A percentile compares a stretch with the other conserved stretches of the same genome.
These are phyloP conservation scores for Aspergillus viridinutans DNA, from an alignment of 2,329 filamentous ascomycete species.

Conservation along the genomic window DNA sequence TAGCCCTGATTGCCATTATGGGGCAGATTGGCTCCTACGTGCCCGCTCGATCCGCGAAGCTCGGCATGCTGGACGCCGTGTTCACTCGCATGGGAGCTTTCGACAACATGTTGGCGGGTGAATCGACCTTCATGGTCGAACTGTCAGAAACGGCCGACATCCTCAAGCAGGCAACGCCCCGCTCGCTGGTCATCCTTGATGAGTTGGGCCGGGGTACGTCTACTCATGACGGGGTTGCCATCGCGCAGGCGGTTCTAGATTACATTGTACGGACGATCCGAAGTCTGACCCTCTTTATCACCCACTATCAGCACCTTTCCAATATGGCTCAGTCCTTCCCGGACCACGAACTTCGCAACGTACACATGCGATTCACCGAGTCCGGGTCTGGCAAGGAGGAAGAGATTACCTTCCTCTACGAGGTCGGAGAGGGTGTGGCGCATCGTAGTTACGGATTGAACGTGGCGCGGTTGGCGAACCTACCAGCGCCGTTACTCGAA, in stretches of 20 bases:
- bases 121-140: conserved; percentile 98
- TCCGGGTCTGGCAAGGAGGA: conserved; percentile 54
- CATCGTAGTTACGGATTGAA: conserved; percentile 94
- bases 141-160: conserved; percentile 89
- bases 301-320: conserved; percentile 88
- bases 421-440: conserved; percentile 84
- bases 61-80: conserved; percentile 86
- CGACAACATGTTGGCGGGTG: conserved; percentile 92
- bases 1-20: conserved; percentile 88
- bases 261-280: conserved; percentile 71
- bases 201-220: conserved; percentile 90
- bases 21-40: conserved; percentile 94
- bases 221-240: conserved; percentile 94
- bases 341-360: conserved; percentile 67
- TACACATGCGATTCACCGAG: conserved; percentile 87
- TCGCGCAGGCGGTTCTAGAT: conserved; percentile 85
- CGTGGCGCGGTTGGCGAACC: conserved; percentile 78
- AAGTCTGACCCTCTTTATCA: conserved; percentile 90
- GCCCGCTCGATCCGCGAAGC: conserved; percentile 66
- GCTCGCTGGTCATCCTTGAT: conserved; percentile 85
- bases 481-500: conserved; percentile 73
- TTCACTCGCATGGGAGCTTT: conserved; percentile 94
- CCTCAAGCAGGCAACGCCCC: conserved; percentile 78
- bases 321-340: conserved; percentile 67
- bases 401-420: conserved; percentile 91